phyloP scores from a whole-genome alignment of 2,329 filamentous ascomycete species.

The Penicillium sp. region DNA sequence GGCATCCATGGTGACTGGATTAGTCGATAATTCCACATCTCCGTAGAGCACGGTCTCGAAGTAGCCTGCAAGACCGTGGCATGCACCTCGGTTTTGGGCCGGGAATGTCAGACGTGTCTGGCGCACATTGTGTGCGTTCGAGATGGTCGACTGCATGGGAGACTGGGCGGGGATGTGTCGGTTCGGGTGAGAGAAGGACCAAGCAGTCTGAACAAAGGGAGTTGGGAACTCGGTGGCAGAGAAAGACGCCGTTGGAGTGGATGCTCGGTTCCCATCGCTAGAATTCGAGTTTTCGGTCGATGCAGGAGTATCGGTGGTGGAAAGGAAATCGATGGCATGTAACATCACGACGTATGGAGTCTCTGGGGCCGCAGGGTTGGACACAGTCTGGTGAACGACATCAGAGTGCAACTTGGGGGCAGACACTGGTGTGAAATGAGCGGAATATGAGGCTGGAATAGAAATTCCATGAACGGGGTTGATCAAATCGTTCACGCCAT shows the following conservation, averaged over 20 bases:
- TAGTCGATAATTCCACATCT: slow-evolving; percentile 84
- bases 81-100: slow-evolving; percentile 74
- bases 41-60: slow-evolving; percentile 95
- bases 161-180: slow-evolving; percentile 37
- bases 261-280: slow-evolving; percentile 28
- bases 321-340: slow-evolving; percentile 84
- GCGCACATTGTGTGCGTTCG: slow-evolving; percentile 90
- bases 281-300: slow-evolving; percentile 18
- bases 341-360: slow-evolving; percentile 95
- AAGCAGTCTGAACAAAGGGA: slow-evolving; percentile 46
- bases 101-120: slow-evolving; percentile 77
- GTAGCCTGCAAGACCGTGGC: slow-evolving; percentile 90
- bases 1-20: slow-evolving; percentile 84
- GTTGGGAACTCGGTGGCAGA: slow-evolving; percentile 34
- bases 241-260: slow-evolving; percentile 30
- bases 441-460: slow-evolving; percentile 90
- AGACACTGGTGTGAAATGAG: slow-evolving; percentile 88
- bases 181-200: slow-evolving; percentile 49
- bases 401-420: slow-evolving; percentile 85
- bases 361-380: slow-evolving; percentile 74
- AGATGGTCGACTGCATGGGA: slow-evolving; percentile 52
- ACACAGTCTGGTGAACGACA: slow-evolving; percentile 63
- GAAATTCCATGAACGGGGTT: slow-evolving; percentile 80
- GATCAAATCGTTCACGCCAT: slow-evolving; percentile 92
- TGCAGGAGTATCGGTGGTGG: slow-evolving; percentile 59